Conservation (phyloP, 371 early-diverging fungal genomes). For the Rhizomucor miehei region DNA sequence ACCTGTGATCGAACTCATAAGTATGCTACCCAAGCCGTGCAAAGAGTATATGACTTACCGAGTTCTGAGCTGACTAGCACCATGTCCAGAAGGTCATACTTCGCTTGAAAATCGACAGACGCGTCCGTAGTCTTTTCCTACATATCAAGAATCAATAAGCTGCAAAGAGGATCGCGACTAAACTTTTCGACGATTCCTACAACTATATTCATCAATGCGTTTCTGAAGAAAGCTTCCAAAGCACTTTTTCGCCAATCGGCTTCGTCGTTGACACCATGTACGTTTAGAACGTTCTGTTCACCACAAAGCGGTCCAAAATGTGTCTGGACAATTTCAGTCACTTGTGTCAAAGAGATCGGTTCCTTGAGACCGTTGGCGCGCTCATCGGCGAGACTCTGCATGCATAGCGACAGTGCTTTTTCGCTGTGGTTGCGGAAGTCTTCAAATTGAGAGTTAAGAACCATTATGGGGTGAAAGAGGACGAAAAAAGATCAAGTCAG, state of each 20-base stretch:
- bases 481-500: too few species aligned
- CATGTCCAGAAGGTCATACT: conserved; percentile 38
- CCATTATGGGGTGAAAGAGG: too few species aligned
- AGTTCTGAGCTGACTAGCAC: conserved; percentile 30
- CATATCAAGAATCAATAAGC: neutral
- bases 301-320: conserved; percentile 5
- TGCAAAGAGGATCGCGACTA: neutral
- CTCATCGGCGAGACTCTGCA: too few species aligned
- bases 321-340: neutral
- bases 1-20: conserved; percentile 13
- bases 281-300: conserved; percentile 1
- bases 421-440: too few species aligned
- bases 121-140: neutral
- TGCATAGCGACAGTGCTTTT: too few species aligned
- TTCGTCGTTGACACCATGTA: conserved; percentile 13
- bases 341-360: too few species aligned
- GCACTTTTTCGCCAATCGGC: conserved; percentile 42
- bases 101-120: conserved; percentile 18
- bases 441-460: too few species aligned
- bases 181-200: conserved; percentile 14
- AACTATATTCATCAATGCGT: conserved; percentile 20
- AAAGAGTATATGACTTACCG: conserved; percentile 15
- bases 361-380: too few species aligned
- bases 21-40: neutral
- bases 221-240: conserved; percentile 36